phyloP scores from a whole-genome alignment of 2,329 filamentous ascomycete genomes.

The Verticillium tricorpus region DNA sequence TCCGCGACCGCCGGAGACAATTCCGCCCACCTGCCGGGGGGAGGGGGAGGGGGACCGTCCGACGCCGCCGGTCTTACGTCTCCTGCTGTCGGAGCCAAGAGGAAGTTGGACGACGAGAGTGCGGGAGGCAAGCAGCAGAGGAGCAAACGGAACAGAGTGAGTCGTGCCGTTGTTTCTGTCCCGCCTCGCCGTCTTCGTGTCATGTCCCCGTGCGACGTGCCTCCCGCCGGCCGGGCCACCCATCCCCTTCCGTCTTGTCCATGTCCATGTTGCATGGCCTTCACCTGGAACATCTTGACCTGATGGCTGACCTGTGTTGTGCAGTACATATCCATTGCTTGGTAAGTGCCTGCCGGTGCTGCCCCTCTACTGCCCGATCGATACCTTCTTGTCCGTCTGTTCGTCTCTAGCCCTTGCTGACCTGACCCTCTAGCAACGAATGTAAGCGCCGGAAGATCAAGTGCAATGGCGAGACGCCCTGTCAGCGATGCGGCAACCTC shows the following conservation, averaged over 20 bases:
- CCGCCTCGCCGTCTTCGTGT: neutral
- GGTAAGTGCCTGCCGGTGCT: conserved; percentile 34
- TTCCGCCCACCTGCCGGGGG: conserved; percentile 32
- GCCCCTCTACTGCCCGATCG: neutral
- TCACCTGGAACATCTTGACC: conserved; percentile 6
- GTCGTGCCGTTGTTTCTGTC: conserved; percentile 19
- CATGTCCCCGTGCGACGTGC: conserved; percentile 1
- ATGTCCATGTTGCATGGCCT: no score
- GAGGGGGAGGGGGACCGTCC: neutral
- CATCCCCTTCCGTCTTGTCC: neutral
- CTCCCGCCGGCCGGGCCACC: neutral
- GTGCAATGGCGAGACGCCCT: conserved; percentile 66
- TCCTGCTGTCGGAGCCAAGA: conserved; percentile 18
- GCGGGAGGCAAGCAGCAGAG: conserved; percentile 44
- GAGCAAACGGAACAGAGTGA: conserved; percentile 56
- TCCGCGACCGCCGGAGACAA: conserved; percentile 39
- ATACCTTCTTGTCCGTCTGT: neutral
- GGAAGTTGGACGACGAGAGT: conserved; percentile 39
- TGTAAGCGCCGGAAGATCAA: conserved; percentile 74
- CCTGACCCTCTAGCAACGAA: conserved; percentile 50
- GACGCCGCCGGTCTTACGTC: neutral
- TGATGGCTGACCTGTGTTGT: conserved; percentile 3
- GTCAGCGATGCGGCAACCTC: conserved; percentile 64
- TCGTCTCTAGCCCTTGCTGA: neutral
- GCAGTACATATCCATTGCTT: conserved; percentile 60